Evolutionary conservation across 345 rosid genomes (phyloP).

Genomic region (Sonneratia alba): DNA sequence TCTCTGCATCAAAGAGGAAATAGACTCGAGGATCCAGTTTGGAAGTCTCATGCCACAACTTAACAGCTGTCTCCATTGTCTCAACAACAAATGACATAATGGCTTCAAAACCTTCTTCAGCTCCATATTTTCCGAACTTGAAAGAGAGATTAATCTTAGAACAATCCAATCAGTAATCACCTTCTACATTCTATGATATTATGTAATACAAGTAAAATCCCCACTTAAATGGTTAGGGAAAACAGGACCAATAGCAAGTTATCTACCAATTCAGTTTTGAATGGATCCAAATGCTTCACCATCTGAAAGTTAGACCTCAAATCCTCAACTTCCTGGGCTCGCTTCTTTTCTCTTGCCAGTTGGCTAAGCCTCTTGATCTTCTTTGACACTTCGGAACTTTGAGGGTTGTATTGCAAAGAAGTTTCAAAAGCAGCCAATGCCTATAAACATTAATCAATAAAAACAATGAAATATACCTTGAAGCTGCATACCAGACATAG

Average conservation of each 20-base stretch:
- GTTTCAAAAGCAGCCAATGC: constrained; percentile 69
- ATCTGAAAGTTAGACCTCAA: constrained; percentile 71
- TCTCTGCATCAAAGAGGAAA: constrained; percentile 74
- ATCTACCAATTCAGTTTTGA: constrained; percentile 69
- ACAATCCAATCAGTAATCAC: background rate
- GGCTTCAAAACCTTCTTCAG: constrained; percentile 52
- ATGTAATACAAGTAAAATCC: background rate
- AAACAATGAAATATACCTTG: background rate
- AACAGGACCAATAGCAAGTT: background rate
- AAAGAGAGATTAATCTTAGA: constrained; percentile 8
- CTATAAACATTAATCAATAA: constrained; percentile 21
- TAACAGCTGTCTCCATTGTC: constrained; percentile 75
- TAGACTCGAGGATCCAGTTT: constrained; percentile 71
- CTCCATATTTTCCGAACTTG: constrained; percentile 58
- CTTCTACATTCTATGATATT: background rate
- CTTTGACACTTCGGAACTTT: constrained; percentile 77
- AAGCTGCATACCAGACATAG: background rate
- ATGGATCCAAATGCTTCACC: constrained; percentile 50
- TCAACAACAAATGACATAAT: constrained; percentile 57
- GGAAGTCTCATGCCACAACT: constrained; percentile 74
- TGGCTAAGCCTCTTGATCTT: constrained; percentile 71
- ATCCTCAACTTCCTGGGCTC: constrained; percentile 75
- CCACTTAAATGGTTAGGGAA: background rate
- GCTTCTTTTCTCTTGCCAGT: constrained; percentile 66
- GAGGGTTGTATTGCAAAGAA: constrained; percentile 66